phyloP scores from a whole-genome alignment of 441 rosid genomes.

The Arabidopsis lyrata region DNA sequence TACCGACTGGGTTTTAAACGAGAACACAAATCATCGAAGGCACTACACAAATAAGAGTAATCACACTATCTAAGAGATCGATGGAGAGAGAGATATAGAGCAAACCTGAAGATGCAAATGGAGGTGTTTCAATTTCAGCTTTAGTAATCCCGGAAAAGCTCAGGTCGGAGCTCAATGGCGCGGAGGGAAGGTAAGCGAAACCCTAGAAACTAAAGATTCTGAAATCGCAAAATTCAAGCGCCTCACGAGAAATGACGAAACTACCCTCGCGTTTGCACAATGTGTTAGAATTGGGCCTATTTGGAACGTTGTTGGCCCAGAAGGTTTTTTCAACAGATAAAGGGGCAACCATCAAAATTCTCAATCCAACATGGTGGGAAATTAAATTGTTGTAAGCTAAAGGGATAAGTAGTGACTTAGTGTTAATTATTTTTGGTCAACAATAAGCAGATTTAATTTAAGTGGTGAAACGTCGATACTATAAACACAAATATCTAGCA shows the following conservation, averaged over 20 bases:
- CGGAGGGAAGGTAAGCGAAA: slow-evolving; percentile 36
- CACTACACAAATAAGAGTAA: neutral
- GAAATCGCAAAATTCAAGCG: slow-evolving; percentile 12
- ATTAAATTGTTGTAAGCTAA: too few relatives aligned
- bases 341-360: neutral
- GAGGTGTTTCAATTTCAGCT: neutral
- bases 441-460: too few relatives aligned
- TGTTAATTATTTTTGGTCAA: too few relatives aligned
- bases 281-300: too few relatives aligned
- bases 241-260: slow-evolving; percentile 15
- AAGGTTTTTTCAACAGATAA: neutral
- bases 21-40: neutral
- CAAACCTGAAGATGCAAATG: slow-evolving; percentile 30
- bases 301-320: neutral
- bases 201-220: slow-evolving; percentile 39
- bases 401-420: too few relatives aligned
- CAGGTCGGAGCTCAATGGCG: slow-evolving; percentile 28
- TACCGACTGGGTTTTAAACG: neutral
- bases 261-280: too few relatives aligned
- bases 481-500: too few relatives aligned
- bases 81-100: slow-evolving; percentile 10
- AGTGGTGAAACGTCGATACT: too few relatives aligned
- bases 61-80: neutral
- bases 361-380: neutral
- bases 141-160: slow-evolving; percentile 14